phyloP scores from a whole-genome alignment of 2,329 filamentous ascomycete species.

The Fusarium sp. region DNA sequence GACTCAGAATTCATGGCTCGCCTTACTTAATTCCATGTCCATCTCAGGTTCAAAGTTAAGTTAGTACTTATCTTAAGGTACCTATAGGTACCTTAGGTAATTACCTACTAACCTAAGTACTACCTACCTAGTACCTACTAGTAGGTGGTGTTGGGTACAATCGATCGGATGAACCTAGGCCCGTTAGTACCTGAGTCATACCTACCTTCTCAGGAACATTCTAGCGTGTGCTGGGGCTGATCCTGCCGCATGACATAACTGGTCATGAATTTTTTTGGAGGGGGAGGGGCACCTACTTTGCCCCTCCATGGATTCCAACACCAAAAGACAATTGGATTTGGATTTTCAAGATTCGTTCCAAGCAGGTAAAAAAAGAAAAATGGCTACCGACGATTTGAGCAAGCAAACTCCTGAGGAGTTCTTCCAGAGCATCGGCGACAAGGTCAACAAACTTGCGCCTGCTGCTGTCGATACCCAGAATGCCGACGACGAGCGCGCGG shows the following conservation, averaged over 20 bases:
- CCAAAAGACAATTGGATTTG: slow-evolving; percentile 39
- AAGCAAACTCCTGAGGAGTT: slow-evolving; percentile 63
- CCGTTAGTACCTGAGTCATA: slow-evolving; percentile 34
- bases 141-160: no score
- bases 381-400: slow-evolving; percentile 59
- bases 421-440: slow-evolving; percentile 73
- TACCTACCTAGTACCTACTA: no score
- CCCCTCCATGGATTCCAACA: slow-evolving; percentile 47
- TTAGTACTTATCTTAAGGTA: no score
- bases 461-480: slow-evolving; percentile 53
- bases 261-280: neutral
- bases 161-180: no score
- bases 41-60: neutral
- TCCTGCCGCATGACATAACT: slow-evolving; percentile 50
- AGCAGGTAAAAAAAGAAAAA: slow-evolving; percentile 55
- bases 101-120: no score
- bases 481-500: slow-evolving; percentile 64
- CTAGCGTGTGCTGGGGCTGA: slow-evolving; percentile 29
- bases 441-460: slow-evolving; percentile 66
- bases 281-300: slow-evolving; percentile 1
- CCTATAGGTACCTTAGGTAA: slow-evolving; percentile 6
- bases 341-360: slow-evolving; percentile 28
- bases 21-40: neutral
- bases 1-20: neutral
- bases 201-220: slow-evolving; percentile 34